Conservation (phyloP, 202 grass and related monocot genomes). For the Hordeum pubiflorum region DNA sequence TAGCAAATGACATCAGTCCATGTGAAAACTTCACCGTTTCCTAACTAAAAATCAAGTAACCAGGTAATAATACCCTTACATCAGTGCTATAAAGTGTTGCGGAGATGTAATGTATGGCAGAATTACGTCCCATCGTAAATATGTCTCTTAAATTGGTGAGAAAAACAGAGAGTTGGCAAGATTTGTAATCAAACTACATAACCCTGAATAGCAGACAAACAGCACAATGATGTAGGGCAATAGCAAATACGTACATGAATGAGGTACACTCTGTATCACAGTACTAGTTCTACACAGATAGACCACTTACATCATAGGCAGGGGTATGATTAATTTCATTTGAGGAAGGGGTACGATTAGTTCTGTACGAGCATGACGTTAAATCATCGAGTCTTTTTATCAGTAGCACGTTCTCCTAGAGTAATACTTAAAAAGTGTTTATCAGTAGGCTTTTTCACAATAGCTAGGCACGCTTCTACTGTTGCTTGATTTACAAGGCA, state of each 20-base stretch:
- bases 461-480: conserved; percentile 9
- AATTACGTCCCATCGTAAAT: not conserved
- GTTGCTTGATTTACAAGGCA: conserved; percentile 34
- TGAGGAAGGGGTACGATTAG: not conserved
- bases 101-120: not conserved
- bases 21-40: not conserved
- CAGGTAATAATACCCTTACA: not conserved
- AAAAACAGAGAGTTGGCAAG: not conserved
- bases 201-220: not conserved
- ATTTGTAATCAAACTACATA: not conserved
- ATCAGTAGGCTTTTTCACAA: conserved; percentile 20
- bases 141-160: not conserved
- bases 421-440: conserved; percentile 6
- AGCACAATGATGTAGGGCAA: not conserved
- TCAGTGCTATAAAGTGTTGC: not conserved
- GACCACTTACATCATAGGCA: not conserved
- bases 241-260: not conserved
- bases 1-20: not conserved
- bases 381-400: conserved; percentile 10
- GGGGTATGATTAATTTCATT: not conserved
- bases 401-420: not conserved
- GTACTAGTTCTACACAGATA: not conserved
- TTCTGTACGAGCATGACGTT: conserved; percentile 1
- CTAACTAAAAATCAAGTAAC: not conserved
- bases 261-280: not conserved